Base-by-base conservation (phyloP, 2,329 filamentous ascomycete species). In the Penicillium griseofulvum region DNA sequence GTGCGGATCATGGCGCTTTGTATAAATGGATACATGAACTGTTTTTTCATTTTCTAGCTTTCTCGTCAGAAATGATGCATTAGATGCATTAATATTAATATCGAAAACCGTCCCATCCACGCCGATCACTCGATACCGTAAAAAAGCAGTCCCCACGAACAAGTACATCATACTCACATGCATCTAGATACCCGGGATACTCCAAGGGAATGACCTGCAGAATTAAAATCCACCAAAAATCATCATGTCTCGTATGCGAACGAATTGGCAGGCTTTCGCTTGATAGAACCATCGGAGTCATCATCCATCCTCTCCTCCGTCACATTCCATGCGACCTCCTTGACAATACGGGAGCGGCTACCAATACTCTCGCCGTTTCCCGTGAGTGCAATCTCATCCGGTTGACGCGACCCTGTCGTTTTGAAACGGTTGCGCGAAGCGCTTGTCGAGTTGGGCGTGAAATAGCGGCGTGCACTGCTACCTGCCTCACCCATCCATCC, bases 271-370 rank as follows among this genome's bases (percentile, higher is more conserved):
- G n/a, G 44, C 19, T n/a, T 9, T 24, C 17, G 11, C 12, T 34
- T 34, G 29, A 4, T 4, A 17, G 2, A 10, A 28, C 17, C n/a
- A 16, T 22, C 34, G 3, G n/a, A 16, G 1, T 29, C 24, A 6
- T 22, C 41, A 26, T 39, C 45, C 7, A 41, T 9, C 24, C 47
- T 37, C 24, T 55, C 56, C 52, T 64, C 60, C 8, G 55, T 60
- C 5, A 60, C 49, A 29, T 62, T 48, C 63, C 56, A 64, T 36
- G 62, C 41, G 6, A 64, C 53, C 44, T 65, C 58, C 22, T 65
- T 65, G 4, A 63, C 41, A 38, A 65, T 63, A 11, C 47, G 34
- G 8, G 56, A 54, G 0, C 39, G 44, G n/a, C 53, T 57, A 24
- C 49, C 36, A n/a, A 36, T 51, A 10, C 42, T 55, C 6, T 28